phyloP scores from a whole-genome alignment of 2,329 filamentous ascomycete genomes.

The Zymoseptoria tritici region DNA sequence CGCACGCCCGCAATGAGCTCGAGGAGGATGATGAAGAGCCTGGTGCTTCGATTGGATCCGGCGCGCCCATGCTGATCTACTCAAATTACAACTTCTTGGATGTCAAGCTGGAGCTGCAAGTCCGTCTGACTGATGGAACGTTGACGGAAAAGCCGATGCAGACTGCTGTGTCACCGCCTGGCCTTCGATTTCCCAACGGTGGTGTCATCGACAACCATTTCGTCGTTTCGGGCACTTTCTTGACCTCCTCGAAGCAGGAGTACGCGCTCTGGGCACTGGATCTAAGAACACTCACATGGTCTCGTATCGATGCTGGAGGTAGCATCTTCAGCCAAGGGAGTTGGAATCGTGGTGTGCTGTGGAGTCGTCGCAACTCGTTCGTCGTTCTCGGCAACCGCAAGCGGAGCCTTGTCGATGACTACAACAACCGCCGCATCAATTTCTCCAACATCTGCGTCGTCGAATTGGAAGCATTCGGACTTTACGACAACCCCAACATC shows the following conservation, averaged over 20 bases:
- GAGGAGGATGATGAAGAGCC: constrained; percentile 34
- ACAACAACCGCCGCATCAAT: constrained; percentile 95
- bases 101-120: constrained; percentile 89
- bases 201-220: constrained; percentile 94
- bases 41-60: constrained; percentile 30
- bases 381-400: constrained; percentile 92
- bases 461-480: constrained; percentile 90
- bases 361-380: constrained; percentile 89
- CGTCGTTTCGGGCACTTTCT: constrained; percentile 92
- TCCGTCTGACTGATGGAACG: constrained; percentile 74
- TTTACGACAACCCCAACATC: constrained; percentile 90
- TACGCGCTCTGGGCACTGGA: constrained; percentile 96
- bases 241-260: constrained; percentile 96
- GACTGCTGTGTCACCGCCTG: constrained; percentile 77
- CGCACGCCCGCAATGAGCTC: constrained; percentile 34
- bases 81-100: constrained; percentile 99
- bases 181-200: constrained; percentile 89
- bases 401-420: constrained; percentile 89
- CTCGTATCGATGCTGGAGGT: constrained; percentile 87
- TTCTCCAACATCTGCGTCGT: constrained; percentile 96
- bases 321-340: constrained; percentile 94
- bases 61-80: constrained; percentile 82
- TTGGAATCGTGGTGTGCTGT: constrained; percentile 92
- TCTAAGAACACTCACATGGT: constrained; percentile 81
- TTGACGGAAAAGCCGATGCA: constrained; percentile 85